These are phyloP conservation scores for Magnusiomyces magnusii DNA, from an alignment of 1,139 yeast species.

Conservation along the genomic window DNA sequence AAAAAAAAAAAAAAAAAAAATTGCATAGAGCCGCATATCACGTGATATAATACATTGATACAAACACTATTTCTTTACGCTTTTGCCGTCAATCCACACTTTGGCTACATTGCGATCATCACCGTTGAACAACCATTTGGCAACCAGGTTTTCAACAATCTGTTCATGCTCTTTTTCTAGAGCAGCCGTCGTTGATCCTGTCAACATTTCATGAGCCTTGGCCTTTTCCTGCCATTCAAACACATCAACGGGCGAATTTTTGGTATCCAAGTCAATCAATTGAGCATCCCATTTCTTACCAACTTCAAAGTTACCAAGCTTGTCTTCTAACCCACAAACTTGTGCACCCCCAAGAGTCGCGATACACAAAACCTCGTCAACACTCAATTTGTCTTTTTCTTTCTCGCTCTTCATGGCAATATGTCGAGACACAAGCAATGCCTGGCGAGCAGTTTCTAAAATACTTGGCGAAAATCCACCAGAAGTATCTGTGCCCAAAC, in stretches of 20 bases:
- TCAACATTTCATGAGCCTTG: slow-evolving; percentile 2
- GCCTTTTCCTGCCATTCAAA: slow-evolving; percentile 56
- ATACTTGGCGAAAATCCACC: slow-evolving; percentile 88
- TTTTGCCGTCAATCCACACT: slow-evolving; percentile 79
- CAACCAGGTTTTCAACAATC: slow-evolving; percentile 49
- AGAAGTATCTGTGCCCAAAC: slow-evolving; percentile 86
- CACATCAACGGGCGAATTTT: slow-evolving; percentile 57
- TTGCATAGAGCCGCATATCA: neutral
- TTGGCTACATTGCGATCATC: slow-evolving; percentile 79
- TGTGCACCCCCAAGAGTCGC: slow-evolving; percentile 90
- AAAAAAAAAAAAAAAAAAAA: neutral
- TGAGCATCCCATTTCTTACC: slow-evolving; percentile 87
- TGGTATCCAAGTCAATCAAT: slow-evolving; percentile 51
- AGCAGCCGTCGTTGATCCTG: slow-evolving; percentile 13
- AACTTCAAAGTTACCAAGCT: slow-evolving; percentile 60
- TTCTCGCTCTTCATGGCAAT: slow-evolving; percentile 52
- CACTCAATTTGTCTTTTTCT: slow-evolving; percentile 46
- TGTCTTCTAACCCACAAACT: slow-evolving; percentile 52
- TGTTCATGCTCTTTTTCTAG: slow-evolving; percentile 17
- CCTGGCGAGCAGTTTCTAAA: slow-evolving; percentile 66
- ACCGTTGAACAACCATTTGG: slow-evolving; percentile 92
- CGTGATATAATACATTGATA: neutral
- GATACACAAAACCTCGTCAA: slow-evolving; percentile 66
- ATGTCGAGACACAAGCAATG: slow-evolving; percentile 78
- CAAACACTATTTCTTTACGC: slow-evolving; percentile 32